Conservation (phyloP, 2,329 filamentous ascomycete species). For the Aspergillus fischeri region DNA sequence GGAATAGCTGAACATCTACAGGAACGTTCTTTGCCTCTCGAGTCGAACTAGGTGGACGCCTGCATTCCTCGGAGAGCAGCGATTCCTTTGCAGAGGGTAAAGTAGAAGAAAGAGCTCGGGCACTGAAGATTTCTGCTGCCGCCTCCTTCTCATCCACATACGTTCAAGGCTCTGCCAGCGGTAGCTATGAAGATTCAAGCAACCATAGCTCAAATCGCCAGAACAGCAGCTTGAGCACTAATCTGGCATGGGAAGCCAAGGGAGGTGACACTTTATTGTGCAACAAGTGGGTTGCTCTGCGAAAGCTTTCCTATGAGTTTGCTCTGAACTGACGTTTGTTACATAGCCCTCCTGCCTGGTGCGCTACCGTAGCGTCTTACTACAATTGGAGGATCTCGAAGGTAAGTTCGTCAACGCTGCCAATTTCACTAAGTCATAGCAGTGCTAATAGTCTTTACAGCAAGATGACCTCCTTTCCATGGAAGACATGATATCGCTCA, state of each 20-base stretch:
- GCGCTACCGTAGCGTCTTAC: constrained; percentile 3
- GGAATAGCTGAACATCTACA: too few species aligned
- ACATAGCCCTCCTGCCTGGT: constrained; percentile 5
- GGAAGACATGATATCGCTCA: constrained; percentile 3
- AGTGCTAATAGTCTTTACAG: neutral
- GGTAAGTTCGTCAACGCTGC: neutral
- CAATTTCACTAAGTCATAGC: too few species aligned
- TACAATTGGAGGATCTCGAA: constrained; percentile 6
- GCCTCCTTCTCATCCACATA: constrained; percentile 2
- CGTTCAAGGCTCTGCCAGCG: constrained; percentile 4
- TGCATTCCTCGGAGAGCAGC: constrained; percentile 2
- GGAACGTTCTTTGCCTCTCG: constrained; percentile 1
- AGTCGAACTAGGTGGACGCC: constrained; percentile 5
- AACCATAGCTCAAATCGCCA: neutral
- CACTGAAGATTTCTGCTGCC: constrained; percentile 2
- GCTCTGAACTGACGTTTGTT: neutral
- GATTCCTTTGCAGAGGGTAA: neutral
- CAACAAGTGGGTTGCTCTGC: constrained; percentile 5
- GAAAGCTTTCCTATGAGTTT: neutral
- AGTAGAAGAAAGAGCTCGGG: neutral
- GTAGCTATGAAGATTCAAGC: neutral
- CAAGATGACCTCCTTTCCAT: constrained; percentile 4
- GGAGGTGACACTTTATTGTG: constrained; percentile 8
- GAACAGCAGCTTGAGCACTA: neutral
- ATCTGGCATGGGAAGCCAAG: constrained; percentile 6